Evolutionary conservation across 306 rosid species (phyloP).

Genomic region (Alnus rubra): DNA sequence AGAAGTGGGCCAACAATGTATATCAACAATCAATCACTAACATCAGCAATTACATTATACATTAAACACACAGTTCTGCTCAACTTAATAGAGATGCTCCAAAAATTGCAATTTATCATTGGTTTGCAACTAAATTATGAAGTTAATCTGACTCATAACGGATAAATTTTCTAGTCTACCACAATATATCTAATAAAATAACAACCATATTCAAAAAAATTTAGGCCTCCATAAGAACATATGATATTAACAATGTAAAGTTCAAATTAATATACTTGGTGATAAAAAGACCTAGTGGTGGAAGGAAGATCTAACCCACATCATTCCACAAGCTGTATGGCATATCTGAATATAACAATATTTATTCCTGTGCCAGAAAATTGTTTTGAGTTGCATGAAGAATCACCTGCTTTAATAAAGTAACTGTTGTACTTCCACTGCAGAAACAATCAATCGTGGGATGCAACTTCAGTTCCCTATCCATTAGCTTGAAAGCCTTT

Average conservation of each 20-base stretch:
- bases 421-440: conserved; percentile 55
- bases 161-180: neutral
- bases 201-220: neutral
- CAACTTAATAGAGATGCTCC: neutral
- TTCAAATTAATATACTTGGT: neutral
- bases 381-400: neutral
- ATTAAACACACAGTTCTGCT: neutral
- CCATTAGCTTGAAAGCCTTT: conserved; percentile 54
- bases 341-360: neutral
- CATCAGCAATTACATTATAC: neutral
- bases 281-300: neutral
- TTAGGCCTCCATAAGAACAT: neutral
- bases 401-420: conserved; percentile 50
- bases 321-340: no score
- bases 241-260: neutral
- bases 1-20: neutral
- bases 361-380: neutral
- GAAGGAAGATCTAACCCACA: no score
- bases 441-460: conserved; percentile 55
- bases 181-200: neutral
- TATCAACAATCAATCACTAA: neutral
- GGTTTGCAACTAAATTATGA: neutral
- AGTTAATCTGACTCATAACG: neutral
- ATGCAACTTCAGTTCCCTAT: conserved; percentile 49
- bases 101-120: neutral